Evolutionary conservation across 192 early-diverging fungal species (phyloP), one percentile per base, ranked within the genome.

Genomic region (Phycomyces blakesleeanus): DNA sequence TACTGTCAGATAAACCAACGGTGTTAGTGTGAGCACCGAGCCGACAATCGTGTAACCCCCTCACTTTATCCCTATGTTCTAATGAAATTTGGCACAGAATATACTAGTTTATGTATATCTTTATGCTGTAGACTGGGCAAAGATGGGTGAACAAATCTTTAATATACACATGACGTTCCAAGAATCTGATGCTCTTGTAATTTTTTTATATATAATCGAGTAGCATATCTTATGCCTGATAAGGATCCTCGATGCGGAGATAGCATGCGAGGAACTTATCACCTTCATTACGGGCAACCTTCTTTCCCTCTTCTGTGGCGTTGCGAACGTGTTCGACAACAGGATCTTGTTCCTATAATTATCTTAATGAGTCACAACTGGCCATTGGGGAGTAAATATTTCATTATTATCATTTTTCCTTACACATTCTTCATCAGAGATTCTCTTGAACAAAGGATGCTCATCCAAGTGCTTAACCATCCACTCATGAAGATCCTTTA

Each of bases 251-350:
- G 22, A 91, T 85, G 25, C 91, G 80, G 54, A 85, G 80, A 66
- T 87, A 93, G 74, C 89, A 91, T 37, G 95, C 95, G 62, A 97
- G 74, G 64, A 87, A 95, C 76, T 99, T 99, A 72, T 86, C 85
- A 47, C 98, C 98, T 61, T 92, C 84, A 81, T 99, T 99, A 24
- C 98, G 78, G 29, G 83, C 94, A 10, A 99, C 98, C 76, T 99
- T 99, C 66, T 96, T 95, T 14, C 95, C 95, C 72, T 97, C 98
- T 79, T 99, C 98, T 16, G 98, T 99, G 55, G 91, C 92, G 55
- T 83, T 82, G 65, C 90, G 78, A 7, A 94, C 92, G 57, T 89
- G 88, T 25, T 81, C 79, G 18, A 96, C 82, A 47, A 89, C 95
- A 20, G 93, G 91, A 78, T 99, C 98, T 42, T 71, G 75, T 27